Evolutionary conservation across 768 basidiomycete species (phyloP), one percentile per base, ranked within the genome.

Genomic region (Hericium rajendrae): DNA sequence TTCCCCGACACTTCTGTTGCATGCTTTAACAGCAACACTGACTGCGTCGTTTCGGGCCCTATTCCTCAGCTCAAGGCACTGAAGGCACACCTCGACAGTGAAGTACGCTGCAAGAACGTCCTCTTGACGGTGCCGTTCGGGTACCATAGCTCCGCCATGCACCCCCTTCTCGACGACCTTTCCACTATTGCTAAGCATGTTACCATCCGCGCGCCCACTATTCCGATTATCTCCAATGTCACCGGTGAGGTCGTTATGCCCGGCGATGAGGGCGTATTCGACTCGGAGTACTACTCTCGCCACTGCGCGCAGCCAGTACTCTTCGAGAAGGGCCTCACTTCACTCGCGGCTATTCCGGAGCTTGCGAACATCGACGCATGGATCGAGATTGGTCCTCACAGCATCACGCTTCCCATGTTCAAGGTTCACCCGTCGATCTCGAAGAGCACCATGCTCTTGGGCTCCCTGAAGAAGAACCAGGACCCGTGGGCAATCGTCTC

Each of bases 341-440:
- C 75, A 0, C 71, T 82, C 10, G 32, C 73, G 1, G 60, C 70
- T 5, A 59, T 57, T 13, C 22, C 67, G 12, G 67, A 66, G 15
- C 57, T 71, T 26, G 51, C 63, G 43, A 57, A 65, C 13, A 65
- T 74, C 6, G 73, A 73, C 43, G 74, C 73, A 0, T 88, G 82
- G 81, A 72, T 89, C 8, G 87, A 89, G 67, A 75, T 88, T 46
- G 82, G 86, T 2, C 84, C 86, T 11, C 83, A 86, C 59, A 70
- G 79, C 0, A 74, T 75, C 3, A 75, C 76, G 13, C 70, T 86
- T 3, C 78, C 84, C 0, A 78, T 86, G 77, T 64, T 89, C 9
- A 76, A 74, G 65, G 70, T 73, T 10, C 73, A 72, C 55, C 62
- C 70, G 15, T 60, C 66, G 0, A 53, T 77, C 12, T 65, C 71